These are phyloP conservation scores for Penicillium chermesinum DNA, from an alignment of 495 filamentous ascomycete genomes.

Conservation along the genomic window DNA sequence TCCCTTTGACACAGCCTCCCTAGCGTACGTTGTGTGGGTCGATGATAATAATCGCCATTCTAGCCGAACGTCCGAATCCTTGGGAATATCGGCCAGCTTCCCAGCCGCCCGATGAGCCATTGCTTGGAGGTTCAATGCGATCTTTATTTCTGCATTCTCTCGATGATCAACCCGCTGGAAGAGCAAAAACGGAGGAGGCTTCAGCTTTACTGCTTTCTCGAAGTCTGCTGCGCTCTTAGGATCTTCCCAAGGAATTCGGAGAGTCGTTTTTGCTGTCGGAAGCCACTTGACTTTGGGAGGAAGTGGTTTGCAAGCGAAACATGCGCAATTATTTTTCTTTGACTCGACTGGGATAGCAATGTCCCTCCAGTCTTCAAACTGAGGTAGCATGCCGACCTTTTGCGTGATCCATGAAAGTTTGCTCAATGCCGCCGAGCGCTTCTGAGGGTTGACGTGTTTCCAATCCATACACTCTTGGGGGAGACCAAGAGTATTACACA, in stretches of 20 bases:
- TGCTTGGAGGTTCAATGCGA: constrained; percentile 52
- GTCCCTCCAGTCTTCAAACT: constrained; percentile 23
- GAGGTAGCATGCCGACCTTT: constrained; percentile 14
- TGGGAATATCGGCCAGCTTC: constrained; percentile 22
- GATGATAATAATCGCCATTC: constrained; percentile 52
- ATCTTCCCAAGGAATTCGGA: constrained; percentile 42
- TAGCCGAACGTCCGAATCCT: constrained; percentile 16
- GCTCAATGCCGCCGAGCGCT: constrained; percentile 17
- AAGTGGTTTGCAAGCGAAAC: constrained; percentile 38
- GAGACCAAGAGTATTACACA: constrained; percentile 9
- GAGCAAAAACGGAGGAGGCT: constrained; percentile 44
- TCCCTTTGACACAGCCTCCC: constrained; percentile 20
- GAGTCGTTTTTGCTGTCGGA: constrained; percentile 7
- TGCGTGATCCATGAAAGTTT: constrained; percentile 30
- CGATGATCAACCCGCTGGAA: constrained; percentile 30
- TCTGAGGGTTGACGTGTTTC: constrained; percentile 15
- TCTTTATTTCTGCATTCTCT: constrained; percentile 28
- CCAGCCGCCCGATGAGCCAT: constrained; percentile 52
- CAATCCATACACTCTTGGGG: constrained; percentile 7
- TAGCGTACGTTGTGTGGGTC: too few species aligned
- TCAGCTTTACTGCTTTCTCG: constrained; percentile 44
- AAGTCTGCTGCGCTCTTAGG: constrained; percentile 38
- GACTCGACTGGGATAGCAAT: constrained; percentile 1
- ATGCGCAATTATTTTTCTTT: constrained; percentile 5
- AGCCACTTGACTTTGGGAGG: constrained; percentile 41